Percentiles rank a stretch among this genome's conserved stretches.
These are phyloP conservation scores for Vigna unguiculata DNA, from an alignment of 306 rosid genomes.

Conservation along the genomic window DNA sequence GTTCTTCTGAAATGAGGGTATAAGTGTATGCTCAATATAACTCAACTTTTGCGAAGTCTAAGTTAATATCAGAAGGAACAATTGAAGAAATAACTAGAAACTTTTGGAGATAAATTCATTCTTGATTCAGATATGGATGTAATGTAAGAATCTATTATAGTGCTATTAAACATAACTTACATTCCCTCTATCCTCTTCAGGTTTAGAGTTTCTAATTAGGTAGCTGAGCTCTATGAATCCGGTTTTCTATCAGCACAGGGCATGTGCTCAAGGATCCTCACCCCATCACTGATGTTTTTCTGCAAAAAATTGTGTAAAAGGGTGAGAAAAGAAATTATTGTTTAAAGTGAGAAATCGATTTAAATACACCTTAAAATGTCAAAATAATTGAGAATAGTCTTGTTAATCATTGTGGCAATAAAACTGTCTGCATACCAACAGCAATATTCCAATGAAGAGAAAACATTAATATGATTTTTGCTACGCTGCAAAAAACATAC, in stretches of 20 bases:
- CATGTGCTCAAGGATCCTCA: slow-evolving; percentile 70
- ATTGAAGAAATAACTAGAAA: slow-evolving; percentile 12
- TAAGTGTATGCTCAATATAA: neutral
- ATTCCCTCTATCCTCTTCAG: slow-evolving; percentile 56
- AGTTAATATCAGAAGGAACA: neutral
- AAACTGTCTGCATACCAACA: slow-evolving; percentile 21
- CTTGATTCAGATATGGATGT: neutral
- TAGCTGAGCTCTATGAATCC: slow-evolving; percentile 68
- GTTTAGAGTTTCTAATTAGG: slow-evolving; percentile 55
- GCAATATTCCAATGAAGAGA: slow-evolving; percentile 9
- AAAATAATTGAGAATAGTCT: slow-evolving; percentile 9
- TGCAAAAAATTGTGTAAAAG: slow-evolving; percentile 45
- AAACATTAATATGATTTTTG: no score
- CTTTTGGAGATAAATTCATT: slow-evolving; percentile 14
- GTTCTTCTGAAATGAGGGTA: neutral
- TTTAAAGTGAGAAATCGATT: neutral
- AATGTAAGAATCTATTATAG: slow-evolving; percentile 20
- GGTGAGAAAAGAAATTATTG: slow-evolving; percentile 29
- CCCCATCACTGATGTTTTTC: slow-evolving; percentile 63
- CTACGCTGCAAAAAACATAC: no score
- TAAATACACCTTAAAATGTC: slow-evolving; percentile 34
- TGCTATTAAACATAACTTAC: slow-evolving; percentile 49
- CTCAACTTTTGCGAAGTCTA: slow-evolving; percentile 5
- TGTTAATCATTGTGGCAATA: neutral
- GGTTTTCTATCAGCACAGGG: slow-evolving; percentile 59